Conservation (phyloP, 345 rosid species). For the Fremontodendron californicum region DNA sequence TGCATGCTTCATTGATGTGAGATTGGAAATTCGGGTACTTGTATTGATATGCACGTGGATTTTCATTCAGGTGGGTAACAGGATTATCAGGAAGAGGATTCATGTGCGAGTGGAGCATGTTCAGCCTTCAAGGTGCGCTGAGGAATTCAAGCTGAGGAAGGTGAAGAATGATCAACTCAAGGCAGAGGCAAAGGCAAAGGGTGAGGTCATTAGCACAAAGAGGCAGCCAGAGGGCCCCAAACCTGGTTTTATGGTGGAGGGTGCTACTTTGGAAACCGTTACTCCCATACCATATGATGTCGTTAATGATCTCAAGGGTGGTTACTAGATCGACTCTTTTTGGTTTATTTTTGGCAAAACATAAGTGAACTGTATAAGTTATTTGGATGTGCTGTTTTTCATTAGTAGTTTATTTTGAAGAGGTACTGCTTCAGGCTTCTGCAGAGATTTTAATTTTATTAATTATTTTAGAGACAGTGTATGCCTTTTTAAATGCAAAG, state of each 20-base stretch:
- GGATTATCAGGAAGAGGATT: constrained; percentile 61
- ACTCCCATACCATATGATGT: constrained; percentile 73
- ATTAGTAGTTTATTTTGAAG: not conserved
- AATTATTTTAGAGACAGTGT: constrained; percentile 9
- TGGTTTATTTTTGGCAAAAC: not conserved
- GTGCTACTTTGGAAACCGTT: constrained; percentile 61
- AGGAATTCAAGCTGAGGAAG: constrained; percentile 55
- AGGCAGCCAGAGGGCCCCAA: constrained; percentile 67
- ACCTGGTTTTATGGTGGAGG: constrained; percentile 71
- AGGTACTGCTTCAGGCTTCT: not conserved
- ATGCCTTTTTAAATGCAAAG: not conserved
- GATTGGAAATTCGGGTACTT: not conserved
- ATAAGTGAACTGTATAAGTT: not conserved
- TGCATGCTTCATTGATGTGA: not conserved
- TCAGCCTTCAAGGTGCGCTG: constrained; percentile 56
- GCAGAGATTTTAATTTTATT: not conserved
- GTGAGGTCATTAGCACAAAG: constrained; percentile 62
- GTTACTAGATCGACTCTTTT: constrained; percentile 33
- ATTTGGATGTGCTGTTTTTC: not conserved
- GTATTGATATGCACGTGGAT: not conserved
- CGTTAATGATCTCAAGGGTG: constrained; percentile 75
- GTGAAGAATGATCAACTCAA: constrained; percentile 54
- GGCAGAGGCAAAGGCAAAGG: constrained; percentile 52
- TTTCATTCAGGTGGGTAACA: constrained; percentile 30
- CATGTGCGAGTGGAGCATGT: constrained; percentile 66